Conservation (phyloP, 75 land plant species). For the Pinus albicaulis region DNA sequence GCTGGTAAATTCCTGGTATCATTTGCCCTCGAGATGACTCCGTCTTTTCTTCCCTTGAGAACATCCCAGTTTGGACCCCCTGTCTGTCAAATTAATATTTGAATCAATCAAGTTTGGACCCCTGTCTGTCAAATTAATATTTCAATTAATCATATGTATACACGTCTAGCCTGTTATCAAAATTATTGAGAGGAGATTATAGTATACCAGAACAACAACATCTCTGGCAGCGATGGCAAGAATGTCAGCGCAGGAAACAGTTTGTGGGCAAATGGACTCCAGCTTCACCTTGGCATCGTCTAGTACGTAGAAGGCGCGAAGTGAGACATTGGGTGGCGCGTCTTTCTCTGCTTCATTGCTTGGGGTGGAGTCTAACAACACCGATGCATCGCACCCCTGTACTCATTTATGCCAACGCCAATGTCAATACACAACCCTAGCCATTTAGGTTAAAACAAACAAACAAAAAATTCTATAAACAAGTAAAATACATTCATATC, state of each 20-base stretch:
- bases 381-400: conserved; percentile 61
- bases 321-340: conserved; percentile 50
- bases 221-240: neutral
- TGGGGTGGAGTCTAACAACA: conserved; percentile 32
- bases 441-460: too few species aligned
- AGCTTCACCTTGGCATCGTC: conserved; percentile 47
- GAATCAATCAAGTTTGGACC: conserved; percentile 12
- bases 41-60: conserved; percentile 23
- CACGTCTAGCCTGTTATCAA: too few species aligned
- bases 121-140: conserved; percentile 4
- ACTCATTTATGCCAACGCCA: too few species aligned
- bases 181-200: too few species aligned
- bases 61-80: conserved; percentile 35
- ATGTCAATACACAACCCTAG: too few species aligned
- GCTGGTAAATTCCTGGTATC: conserved; percentile 19
- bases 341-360: conserved; percentile 46
- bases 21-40: conserved; percentile 12
- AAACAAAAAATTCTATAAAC: too few species aligned
- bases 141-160: too few species aligned
- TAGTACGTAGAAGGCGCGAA: conserved; percentile 46
- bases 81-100: neutral
- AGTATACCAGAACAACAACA: neutral
- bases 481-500: too few species aligned
- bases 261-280: conserved; percentile 41
- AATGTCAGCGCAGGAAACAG: conserved; percentile 66